phyloP scores from a whole-genome alignment of 345 rosid species.

The Brassica rapa region DNA sequence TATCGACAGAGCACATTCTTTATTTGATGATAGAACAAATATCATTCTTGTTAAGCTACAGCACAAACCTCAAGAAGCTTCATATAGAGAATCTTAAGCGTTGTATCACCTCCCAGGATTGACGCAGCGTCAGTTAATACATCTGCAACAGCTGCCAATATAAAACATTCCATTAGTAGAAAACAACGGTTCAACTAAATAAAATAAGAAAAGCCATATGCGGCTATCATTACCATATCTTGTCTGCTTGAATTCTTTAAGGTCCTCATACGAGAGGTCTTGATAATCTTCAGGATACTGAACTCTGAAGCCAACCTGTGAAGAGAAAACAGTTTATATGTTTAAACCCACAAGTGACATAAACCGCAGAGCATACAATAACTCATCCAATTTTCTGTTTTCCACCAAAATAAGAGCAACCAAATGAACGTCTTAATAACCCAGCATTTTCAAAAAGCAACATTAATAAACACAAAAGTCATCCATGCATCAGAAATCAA shows the following conservation, averaged over 20 bases:
- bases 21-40: not conserved
- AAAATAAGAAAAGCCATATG: constrained; percentile 20
- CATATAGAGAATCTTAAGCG: constrained; percentile 76
- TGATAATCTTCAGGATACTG: constrained; percentile 90
- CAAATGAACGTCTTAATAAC: not conserved
- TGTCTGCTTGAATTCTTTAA: constrained; percentile 92
- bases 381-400: constrained; percentile 4
- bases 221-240: constrained; percentile 75
- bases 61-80: constrained; percentile 83
- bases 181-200: constrained; percentile 6
- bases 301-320: constrained; percentile 92
- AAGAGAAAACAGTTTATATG: constrained; percentile 22
- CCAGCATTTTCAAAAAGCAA: constrained; percentile 14
- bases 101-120: constrained; percentile 88
- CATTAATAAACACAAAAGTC: constrained; percentile 7
- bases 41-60: constrained; percentile 3
- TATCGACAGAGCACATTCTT: constrained; percentile 1
- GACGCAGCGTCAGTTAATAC: constrained; percentile 88
- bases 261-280: constrained; percentile 89
- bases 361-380: constrained; percentile 23
- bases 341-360: constrained; percentile 14
- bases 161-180: constrained; percentile 46
- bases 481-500: constrained; percentile 15
- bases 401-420: constrained; percentile 15
- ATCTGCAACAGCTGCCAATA: constrained; percentile 91